phyloP scores from a whole-genome alignment of 2,329 filamentous ascomycete species.

The Microcyclosporella mali region DNA sequence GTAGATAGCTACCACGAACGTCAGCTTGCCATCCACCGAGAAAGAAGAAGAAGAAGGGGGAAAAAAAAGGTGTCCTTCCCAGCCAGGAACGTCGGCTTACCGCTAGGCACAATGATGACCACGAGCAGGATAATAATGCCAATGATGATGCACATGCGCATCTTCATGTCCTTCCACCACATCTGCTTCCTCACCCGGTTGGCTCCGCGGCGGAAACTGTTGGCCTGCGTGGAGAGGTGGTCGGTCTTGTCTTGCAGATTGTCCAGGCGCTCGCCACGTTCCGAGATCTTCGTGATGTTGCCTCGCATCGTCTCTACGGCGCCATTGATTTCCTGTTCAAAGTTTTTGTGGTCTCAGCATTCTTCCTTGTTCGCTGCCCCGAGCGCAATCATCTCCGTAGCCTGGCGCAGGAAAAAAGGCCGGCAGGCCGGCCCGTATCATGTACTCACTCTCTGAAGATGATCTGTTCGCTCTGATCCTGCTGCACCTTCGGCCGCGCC shows the following conservation, averaged over 20 bases:
- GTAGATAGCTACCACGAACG: constrained; percentile 16
- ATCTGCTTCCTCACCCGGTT: constrained; percentile 90
- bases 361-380: constrained; percentile 1
- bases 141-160: constrained; percentile 91
- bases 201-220: constrained; percentile 91
- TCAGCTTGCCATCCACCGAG: constrained; percentile 2
- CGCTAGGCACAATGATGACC: constrained; percentile 88
- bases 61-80: too few relatives aligned
- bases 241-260: constrained; percentile 88
- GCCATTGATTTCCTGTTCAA: constrained; percentile 86
- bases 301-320: constrained; percentile 93
- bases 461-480: too few relatives aligned
- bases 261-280: constrained; percentile 85
- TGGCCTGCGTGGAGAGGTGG: constrained; percentile 85
- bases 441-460: too few relatives aligned
- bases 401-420: too few relatives aligned
- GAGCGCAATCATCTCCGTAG: too few relatives aligned
- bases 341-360: constrained; percentile 4
- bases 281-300: constrained; percentile 94
- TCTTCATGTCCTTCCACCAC: constrained; percentile 99
- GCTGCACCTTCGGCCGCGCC: background rate
- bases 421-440: too few relatives aligned
- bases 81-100: too few relatives aligned
- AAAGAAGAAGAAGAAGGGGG: too few relatives aligned
- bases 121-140: constrained; percentile 87